Evolutionary conservation across 495 filamentous ascomycete species (phyloP).

Genomic region (Penicillium atrosanguineum): DNA sequence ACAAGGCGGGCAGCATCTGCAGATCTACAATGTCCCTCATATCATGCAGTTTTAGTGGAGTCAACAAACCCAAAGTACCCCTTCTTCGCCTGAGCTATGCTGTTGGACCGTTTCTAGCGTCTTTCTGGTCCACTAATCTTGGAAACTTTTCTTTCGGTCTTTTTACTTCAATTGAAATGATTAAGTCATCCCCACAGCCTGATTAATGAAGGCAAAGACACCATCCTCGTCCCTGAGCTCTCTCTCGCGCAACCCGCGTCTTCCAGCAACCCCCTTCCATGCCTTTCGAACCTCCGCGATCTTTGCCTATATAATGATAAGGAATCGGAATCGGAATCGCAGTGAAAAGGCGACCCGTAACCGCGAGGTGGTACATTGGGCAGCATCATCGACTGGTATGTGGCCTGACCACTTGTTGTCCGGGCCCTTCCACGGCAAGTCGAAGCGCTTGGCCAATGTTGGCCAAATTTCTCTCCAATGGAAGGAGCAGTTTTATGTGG

Average conservation of each 20-base stretch:
- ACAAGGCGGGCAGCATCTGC: slow-evolving; percentile 34
- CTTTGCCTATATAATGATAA: slow-evolving; percentile 44
- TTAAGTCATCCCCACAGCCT: slow-evolving; percentile 3
- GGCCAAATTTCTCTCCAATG: slow-evolving; percentile 47
- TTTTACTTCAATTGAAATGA: slow-evolving; percentile 5
- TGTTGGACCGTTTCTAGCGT: background rate
- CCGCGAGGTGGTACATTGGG: slow-evolving; percentile 29
- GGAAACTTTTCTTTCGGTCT: background rate
- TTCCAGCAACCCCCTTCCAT: slow-evolving; percentile 29
- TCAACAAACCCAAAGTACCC: slow-evolving; percentile 44
- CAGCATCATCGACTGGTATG: slow-evolving; percentile 20
- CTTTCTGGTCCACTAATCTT: background rate
- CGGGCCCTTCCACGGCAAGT: slow-evolving; percentile 25
- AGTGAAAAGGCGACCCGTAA: slow-evolving; percentile 34
- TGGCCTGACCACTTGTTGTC: slow-evolving; percentile 20
- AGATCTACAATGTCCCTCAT: slow-evolving; percentile 28
- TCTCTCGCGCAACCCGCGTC: slow-evolving; percentile 11
- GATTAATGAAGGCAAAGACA: slow-evolving; percentile 8
- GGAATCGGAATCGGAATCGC: slow-evolving; percentile 30
- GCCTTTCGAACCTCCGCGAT: slow-evolving; percentile 41
- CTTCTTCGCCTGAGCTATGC: slow-evolving; percentile 38
- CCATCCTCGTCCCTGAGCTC: slow-evolving; percentile 5
- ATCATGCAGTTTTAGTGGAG: slow-evolving; percentile 32
- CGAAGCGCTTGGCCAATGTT: slow-evolving; percentile 43
- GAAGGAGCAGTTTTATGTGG: slow-evolving; percentile 39